Evolutionary conservation across 345 rosid species (phyloP).

Genomic region (Clausena lansium): DNA sequence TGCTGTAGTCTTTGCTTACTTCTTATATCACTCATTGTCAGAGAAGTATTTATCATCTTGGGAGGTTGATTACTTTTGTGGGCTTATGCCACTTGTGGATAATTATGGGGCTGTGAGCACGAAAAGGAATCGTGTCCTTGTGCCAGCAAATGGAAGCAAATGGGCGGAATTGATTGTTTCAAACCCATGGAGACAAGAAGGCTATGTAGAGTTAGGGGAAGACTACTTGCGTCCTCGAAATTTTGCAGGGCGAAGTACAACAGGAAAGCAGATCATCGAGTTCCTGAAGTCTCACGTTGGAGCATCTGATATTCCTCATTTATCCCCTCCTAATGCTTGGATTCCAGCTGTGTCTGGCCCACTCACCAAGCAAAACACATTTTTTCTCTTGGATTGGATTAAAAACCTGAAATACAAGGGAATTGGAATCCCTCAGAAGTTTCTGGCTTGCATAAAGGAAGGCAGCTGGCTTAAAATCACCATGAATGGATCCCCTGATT

Average conservation of each 20-base stretch:
- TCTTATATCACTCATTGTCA: conserved; percentile 42
- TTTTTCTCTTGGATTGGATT: conserved; percentile 63
- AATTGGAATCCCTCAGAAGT: conserved; percentile 31
- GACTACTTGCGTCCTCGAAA: conserved; percentile 36
- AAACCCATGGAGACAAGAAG: conserved; percentile 50
- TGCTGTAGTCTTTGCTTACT: conserved; percentile 49
- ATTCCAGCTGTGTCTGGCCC: conserved; percentile 49
- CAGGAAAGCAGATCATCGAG: conserved; percentile 28
- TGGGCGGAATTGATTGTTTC: conserved; percentile 54
- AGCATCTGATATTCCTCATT: conserved; percentile 50
- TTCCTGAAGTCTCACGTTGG: conserved; percentile 33
- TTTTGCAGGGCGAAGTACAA: conserved; percentile 41
- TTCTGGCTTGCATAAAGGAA: conserved; percentile 43
- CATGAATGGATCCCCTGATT: conserved; percentile 40
- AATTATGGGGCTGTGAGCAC: conserved; percentile 37
- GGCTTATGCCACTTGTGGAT: conserved; percentile 55
- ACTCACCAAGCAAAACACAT: conserved; percentile 49
- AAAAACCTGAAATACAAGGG: conserved; percentile 8
- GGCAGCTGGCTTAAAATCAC: conserved; percentile 66
- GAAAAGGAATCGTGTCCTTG: conserved; percentile 38
- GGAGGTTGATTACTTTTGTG: conserved; percentile 31
- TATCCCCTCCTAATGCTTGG: conserved; percentile 51
- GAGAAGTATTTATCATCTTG: conserved; percentile 14
- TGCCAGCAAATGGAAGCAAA: conserved; percentile 64
- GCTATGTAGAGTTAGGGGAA: conserved; percentile 50